Percentiles rank a stretch among this genome's conserved stretches.
Evolutionary conservation across 495 filamentous ascomycete genomes (phyloP).

Genomic region (Clohesyomyces aquaticus): DNA sequence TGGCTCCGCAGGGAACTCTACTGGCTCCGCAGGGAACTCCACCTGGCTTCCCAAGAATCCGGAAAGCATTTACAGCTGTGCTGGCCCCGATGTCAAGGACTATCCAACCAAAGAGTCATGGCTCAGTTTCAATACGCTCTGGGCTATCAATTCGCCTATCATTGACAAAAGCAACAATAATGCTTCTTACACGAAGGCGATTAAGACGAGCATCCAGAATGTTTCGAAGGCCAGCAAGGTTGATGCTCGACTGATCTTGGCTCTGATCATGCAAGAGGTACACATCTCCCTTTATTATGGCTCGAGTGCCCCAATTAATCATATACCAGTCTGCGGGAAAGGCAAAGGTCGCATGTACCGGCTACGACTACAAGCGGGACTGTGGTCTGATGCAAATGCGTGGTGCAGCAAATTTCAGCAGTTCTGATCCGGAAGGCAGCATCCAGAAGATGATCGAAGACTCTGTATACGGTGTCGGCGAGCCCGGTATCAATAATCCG

Average conservation of each 20-base stretch:
- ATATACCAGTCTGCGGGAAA: constrained; percentile 8
- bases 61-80: constrained; percentile 1
- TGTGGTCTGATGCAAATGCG: constrained; percentile 13
- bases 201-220: constrained; percentile 5
- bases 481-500: neutral
- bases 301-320: neutral
- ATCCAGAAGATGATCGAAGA: constrained; percentile 4
- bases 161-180: neutral
- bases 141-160: constrained; percentile 4
- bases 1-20: neutral
- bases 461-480: neutral
- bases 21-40: neutral
- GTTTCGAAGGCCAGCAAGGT: constrained; percentile 9
- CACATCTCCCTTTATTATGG: neutral
- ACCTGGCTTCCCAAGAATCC: neutral
- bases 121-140: constrained; percentile 10
- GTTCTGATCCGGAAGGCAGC: neutral
- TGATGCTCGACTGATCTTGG: constrained; percentile 9
- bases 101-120: constrained; percentile 3
- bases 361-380: neutral
- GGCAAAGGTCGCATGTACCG: neutral
- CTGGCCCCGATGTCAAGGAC: neutral
- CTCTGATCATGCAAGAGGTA: constrained; percentile 15
- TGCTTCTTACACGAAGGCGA: neutral
- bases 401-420: neutral